These are phyloP conservation scores for Alternaria novae-zelandiae DNA, from an alignment of 2,329 filamentous ascomycete species.

Conservation along the genomic window DNA sequence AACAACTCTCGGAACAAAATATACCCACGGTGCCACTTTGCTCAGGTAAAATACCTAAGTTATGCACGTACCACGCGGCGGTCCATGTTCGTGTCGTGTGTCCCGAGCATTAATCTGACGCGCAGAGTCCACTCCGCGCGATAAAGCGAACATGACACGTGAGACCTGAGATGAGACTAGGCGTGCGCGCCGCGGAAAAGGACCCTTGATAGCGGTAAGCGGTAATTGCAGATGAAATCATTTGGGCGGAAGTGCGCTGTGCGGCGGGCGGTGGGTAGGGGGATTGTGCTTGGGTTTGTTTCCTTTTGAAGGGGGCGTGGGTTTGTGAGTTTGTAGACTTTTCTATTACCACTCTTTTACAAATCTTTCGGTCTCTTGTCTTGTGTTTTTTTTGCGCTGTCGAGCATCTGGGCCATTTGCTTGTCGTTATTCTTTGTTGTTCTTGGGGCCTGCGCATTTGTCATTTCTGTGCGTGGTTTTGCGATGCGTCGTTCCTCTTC, in stretches of 20 bases:
- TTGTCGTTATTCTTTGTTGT: not conserved
- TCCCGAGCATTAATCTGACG: not conserved
- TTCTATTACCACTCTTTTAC: not conserved
- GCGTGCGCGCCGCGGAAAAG: not conserved
- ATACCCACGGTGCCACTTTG: not conserved
- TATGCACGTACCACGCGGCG: not conserved
- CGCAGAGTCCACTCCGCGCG: not conserved
- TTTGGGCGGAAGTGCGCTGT: not conserved
- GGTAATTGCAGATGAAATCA: not conserved
- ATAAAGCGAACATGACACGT: not conserved
- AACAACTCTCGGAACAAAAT: not conserved
- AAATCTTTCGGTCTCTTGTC: not conserved
- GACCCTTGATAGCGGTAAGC: not conserved
- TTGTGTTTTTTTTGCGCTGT: not conserved
- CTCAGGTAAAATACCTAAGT: not conserved
- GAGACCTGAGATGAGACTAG: not conserved
- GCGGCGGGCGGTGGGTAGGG: not conserved
- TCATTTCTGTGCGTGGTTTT: not conserved
- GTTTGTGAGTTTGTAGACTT: not conserved
- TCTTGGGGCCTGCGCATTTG: not conserved
- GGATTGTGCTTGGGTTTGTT: not conserved
- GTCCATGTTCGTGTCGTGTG: not conserved
- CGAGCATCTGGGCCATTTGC: not conserved
- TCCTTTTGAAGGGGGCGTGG: not conserved
- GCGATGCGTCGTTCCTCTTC: slow-evolving; percentile 6